These are phyloP conservation scores for Sanghuangporus sanghuang DNA, from an alignment of 1,284 basidiomycete species.

Conservation along the genomic window DNA sequence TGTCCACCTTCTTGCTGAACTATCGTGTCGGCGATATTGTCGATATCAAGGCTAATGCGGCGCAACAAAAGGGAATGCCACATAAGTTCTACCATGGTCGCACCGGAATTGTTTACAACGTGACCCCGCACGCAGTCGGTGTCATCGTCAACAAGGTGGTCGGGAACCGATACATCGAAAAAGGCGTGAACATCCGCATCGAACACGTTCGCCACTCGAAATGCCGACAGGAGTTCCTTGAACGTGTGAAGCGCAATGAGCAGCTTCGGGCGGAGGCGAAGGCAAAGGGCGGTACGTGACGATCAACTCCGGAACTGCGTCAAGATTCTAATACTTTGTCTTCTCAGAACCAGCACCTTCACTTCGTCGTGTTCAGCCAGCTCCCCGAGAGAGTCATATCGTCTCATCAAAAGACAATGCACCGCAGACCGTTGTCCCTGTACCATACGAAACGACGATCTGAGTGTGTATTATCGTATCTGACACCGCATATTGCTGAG, in stretches of 20 bases:
- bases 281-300: slow-evolving; percentile 70
- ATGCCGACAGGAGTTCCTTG: slow-evolving; percentile 97
- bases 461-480: slow-evolving; percentile 31
- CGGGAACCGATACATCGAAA: slow-evolving; percentile 98
- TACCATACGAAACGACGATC: slow-evolving; percentile 87
- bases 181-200: slow-evolving; percentile 98
- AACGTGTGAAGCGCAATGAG: slow-evolving; percentile 93
- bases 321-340: slow-evolving; percentile 14
- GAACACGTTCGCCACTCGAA: slow-evolving; percentile 99
- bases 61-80: slow-evolving; percentile 99
- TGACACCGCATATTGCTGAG: not conserved
- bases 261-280: slow-evolving; percentile 81
- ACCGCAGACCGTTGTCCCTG: slow-evolving; percentile 90
- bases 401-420: slow-evolving; percentile 77
- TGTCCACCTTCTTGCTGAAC: slow-evolving; percentile 91
- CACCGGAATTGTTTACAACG: slow-evolving; percentile 98
- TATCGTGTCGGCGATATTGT: slow-evolving; percentile 98
- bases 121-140: slow-evolving; percentile 91
- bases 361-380: slow-evolving; percentile 83
- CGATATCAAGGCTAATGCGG: slow-evolving; percentile 99
- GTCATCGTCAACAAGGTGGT: slow-evolving; percentile 99
- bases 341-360: slow-evolving; percentile 65
- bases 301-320: slow-evolving; percentile 4
- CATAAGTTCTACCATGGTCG: slow-evolving; percentile 97
- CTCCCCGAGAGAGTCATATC: slow-evolving; percentile 78